Evolutionary conservation across 2,329 filamentous ascomycete genomes (phyloP), one percentile per base, ranked within the genome.

Genomic region (Purpureocillium lavendulum): DNA sequence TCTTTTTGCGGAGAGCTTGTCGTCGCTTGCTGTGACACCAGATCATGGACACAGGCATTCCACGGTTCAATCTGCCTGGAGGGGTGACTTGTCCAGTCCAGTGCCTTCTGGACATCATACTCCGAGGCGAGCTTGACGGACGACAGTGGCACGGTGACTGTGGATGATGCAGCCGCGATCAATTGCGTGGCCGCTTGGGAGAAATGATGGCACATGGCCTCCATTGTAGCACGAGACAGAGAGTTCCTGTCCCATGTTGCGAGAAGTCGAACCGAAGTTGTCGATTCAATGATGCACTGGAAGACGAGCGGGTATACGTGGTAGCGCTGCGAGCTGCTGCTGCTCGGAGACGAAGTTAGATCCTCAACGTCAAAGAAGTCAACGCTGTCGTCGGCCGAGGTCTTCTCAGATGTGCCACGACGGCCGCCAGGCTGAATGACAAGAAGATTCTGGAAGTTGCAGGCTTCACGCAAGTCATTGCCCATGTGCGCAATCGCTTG

Each of bases 81-180:
- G 80, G 56, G 52, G 80, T 80, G 35, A 77, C 65, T 49, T 79
- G 75, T 14, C 29, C 29, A 30, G 11, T 6, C 11, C 4, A 30
- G 11, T 7, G 12, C 29, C 11, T 12, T 14, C n/a, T 30, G 7
- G 13, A 30, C n/a, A 12, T 30, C 29, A 12, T 13, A 30, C n/a
- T 14, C 13, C n/a, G 29, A 30, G 29, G 29, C 13, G 5, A 30
- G 29, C 29, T 4, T 18, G 4, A 36, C 12, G 4, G 35, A 36
- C 13, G 35, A 21, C 26, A 36, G 35, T 8, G 26, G 26, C 26
- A 30, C 15, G 13, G 35, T 15, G 29, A 7, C 16, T 13, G 35
- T 17, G 10, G 35, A 18, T 11, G 35, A 30, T 4, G 35, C 16
- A 4, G 26, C 35, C 12, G 15, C 8, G 7, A 41, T 16, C 5